Conservation (phyloP, 208 protist species). For the Wallacemonas sp. region DNA sequence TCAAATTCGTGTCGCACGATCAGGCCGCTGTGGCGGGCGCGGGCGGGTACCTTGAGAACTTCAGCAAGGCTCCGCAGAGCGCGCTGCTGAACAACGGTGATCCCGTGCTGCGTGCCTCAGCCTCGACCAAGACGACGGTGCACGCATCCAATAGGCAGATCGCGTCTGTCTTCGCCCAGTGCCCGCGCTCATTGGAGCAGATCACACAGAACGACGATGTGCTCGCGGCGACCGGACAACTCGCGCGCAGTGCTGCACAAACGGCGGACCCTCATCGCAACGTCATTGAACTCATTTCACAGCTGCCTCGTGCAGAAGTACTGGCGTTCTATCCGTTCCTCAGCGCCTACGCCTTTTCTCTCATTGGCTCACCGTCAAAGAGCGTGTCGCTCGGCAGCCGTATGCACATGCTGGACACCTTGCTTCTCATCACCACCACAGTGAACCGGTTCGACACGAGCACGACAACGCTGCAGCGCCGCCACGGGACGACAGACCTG, state of each 20-base stretch:
- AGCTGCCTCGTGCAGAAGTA: constrained; percentile 80
- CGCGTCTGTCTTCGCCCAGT: constrained; percentile 54
- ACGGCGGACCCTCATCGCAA: constrained; percentile 37
- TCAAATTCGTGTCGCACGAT: constrained; percentile 76
- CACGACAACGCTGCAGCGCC: constrained; percentile 40
- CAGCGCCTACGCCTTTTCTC: constrained; percentile 61
- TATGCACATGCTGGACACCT: constrained; percentile 67
- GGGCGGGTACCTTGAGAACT: constrained; percentile 78
- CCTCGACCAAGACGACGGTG: constrained; percentile 75
- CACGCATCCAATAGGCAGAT: constrained; percentile 74
- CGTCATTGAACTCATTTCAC: constrained; percentile 48
- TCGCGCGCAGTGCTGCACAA: constrained; percentile 10
- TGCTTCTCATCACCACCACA: constrained; percentile 59
- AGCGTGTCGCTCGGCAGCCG: constrained; percentile 62
- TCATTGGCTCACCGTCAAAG: constrained; percentile 74
- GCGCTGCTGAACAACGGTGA: constrained; percentile 72
- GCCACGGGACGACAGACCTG: constrained; percentile 37
- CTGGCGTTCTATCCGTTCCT: constrained; percentile 87
- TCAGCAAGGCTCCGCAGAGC: constrained; percentile 47
- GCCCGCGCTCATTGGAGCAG: constrained; percentile 40
- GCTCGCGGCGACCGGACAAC: constrained; percentile 35
- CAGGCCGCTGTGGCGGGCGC: constrained; percentile 58
- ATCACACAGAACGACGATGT: constrained; percentile 51
- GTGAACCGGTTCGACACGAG: constrained; percentile 75
- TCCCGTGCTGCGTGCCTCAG: constrained; percentile 41